Conservation (phyloP, 805 yeast genomes). For the Wilhelminamyces savonicus region DNA sequence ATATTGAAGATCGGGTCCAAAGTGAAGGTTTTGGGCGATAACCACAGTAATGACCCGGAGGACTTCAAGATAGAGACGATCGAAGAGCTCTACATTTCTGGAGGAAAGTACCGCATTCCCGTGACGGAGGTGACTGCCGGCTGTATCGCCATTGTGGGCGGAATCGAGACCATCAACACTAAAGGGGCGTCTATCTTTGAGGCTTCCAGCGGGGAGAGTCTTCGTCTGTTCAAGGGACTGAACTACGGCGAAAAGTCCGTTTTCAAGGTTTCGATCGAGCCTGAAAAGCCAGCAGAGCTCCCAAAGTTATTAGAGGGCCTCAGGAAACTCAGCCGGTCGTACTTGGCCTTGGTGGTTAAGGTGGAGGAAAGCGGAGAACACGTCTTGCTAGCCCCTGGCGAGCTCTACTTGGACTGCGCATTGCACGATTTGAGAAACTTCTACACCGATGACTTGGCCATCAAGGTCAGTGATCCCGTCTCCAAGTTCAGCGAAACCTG, state of each 20-base stretch:
- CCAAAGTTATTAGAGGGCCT: constrained; percentile 71
- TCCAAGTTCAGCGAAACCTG: constrained; percentile 77
- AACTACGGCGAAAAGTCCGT: constrained; percentile 50
- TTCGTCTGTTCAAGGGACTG: constrained; percentile 31
- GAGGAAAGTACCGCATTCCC: constrained; percentile 64
- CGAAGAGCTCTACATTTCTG: constrained; percentile 45
- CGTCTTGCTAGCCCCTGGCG: constrained; percentile 77
- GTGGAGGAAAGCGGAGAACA: constrained; percentile 91
- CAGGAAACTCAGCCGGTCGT: constrained; percentile 52
- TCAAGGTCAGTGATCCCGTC: constrained; percentile 81
- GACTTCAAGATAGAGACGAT: constrained; percentile 41
- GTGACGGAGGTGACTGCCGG: constrained; percentile 56
- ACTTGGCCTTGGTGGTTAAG: constrained; percentile 58
- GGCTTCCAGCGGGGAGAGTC: constrained; percentile 4
- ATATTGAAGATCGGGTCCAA: constrained; percentile 39
- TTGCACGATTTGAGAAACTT: constrained; percentile 67
- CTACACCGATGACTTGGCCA: constrained; percentile 54
- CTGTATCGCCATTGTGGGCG: constrained; percentile 59
- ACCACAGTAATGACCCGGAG: constrained; percentile 44
- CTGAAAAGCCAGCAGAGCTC: constrained; percentile 69
- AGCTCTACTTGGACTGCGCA: constrained; percentile 76
- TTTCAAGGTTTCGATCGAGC: constrained; percentile 79
- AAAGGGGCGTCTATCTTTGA: constrained; percentile 57
- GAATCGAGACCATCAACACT: constrained; percentile 49
- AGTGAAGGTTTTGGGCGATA: constrained; percentile 54